Base-by-base conservation (phyloP, 352 stramenopile genomes). In the Globisporangium heterothallicum region DNA sequence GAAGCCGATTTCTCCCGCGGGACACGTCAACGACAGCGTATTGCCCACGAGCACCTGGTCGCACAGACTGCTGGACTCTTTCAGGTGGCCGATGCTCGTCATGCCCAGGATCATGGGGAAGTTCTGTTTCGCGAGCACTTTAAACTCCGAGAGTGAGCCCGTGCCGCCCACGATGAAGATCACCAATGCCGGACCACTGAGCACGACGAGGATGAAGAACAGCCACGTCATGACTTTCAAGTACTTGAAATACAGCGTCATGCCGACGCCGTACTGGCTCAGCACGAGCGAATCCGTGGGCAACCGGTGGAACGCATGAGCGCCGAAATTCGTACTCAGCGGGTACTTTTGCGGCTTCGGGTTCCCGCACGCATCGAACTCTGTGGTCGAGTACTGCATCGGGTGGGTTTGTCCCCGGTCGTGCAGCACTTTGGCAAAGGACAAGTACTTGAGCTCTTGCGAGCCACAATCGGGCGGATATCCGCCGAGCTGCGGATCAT, bases 171-270 rank as follows among this genome's bases (percentile, higher is more conserved):
- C 58, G 47, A 86, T 76, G 58, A 83, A 93, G 18, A 90, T 71
- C 14, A 70, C 49, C 35, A 93, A 56, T 25, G 67, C 49, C 14
- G 82, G 82, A 32, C 67, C 57, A 53, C 74, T 90, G 25, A 93
- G 62, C 19, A 85, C 49, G 16, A 83, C 62, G 30, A 93, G 76
- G 26, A 93, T 45, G 53, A 93, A 67, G 56, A 93, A 93, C 7
- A 93, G 66, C 79, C 82, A 93, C 16, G 72, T 61, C 58, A 93
- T 84, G 52, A 86, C 82, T 53, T 93, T 93, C 58, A 93, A 74
- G 72, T 86, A 93, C 57, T 88, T 88, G 69, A 93, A 93, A 63
- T 91, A 91, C 27, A 91, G 71, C 6, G 70, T 78, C 50, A 90
- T 83, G 46, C 76, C 80, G 14, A 93, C 56, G 19, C 78, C 74